Percentiles rank a stretch among this genome's conserved stretches.
phyloP scores from a whole-genome alignment of 805 yeast species.

The Ogataea sp. region DNA sequence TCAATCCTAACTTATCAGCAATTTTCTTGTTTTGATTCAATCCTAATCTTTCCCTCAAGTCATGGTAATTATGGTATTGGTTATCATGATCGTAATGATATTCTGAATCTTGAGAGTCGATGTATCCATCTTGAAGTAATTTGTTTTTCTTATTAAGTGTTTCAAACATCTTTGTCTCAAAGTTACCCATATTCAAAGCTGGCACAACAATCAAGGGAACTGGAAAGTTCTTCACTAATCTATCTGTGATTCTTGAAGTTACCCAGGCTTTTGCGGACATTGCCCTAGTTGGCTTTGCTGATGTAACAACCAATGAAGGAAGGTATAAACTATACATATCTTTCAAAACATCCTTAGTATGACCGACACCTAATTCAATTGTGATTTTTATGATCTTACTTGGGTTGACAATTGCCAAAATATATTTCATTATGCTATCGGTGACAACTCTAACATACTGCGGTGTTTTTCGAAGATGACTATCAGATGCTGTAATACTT shows the following conservation, averaged over 20 bases:
- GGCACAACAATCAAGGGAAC: slow-evolving; percentile 65
- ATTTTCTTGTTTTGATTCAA: too few species aligned
- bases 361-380: slow-evolving; percentile 55
- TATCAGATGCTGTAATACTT: slow-evolving; percentile 15
- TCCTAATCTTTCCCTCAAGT: neutral
- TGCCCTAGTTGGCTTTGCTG: slow-evolving; percentile 44
- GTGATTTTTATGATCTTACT: slow-evolving; percentile 40
- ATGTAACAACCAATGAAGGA: slow-evolving; percentile 50
- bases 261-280: slow-evolving; percentile 51
- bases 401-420: slow-evolving; percentile 37
- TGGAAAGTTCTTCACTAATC: slow-evolving; percentile 55
- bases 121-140: slow-evolving; percentile 3
- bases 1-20: too few species aligned
- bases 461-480: slow-evolving; percentile 34
- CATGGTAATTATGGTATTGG: neutral
- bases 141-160: slow-evolving; percentile 19
- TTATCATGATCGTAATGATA: slow-evolving; percentile 5
- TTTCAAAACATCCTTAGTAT: slow-evolving; percentile 45
- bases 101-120: neutral
- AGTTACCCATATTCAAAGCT: slow-evolving; percentile 46
- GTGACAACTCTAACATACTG: slow-evolving; percentile 38
- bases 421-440: slow-evolving; percentile 44
- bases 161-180: slow-evolving; percentile 36
- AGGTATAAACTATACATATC: slow-evolving; percentile 54
- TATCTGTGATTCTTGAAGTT: slow-evolving; percentile 54